Evolutionary conservation across 139 green algal species (phyloP).

Genomic region (Chlamydomonas schloesseri): DNA sequence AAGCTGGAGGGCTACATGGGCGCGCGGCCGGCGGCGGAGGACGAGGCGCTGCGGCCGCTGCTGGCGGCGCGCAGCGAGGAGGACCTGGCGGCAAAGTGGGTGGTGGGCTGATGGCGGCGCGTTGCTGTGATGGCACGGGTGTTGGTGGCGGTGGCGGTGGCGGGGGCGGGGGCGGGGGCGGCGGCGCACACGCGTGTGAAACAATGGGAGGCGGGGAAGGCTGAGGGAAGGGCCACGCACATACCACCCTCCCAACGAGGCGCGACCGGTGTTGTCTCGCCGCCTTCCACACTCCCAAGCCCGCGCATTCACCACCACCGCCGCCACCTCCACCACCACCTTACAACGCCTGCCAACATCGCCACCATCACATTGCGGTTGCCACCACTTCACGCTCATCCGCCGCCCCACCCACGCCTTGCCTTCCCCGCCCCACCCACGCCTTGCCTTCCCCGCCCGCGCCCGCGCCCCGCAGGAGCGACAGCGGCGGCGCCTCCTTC

Average conservation of each 20-base stretch:
- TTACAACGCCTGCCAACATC: no score
- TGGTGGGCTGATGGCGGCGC: background rate
- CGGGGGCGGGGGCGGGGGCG: no score
- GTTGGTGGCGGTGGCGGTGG: background rate
- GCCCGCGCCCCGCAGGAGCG: constrained; percentile 56
- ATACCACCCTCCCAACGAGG: no score
- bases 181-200: no score
- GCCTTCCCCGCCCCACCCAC: background rate
- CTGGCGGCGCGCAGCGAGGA: constrained; percentile 21
- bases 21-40: constrained; percentile 52
- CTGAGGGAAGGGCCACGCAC: background rate
- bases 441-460: background rate
- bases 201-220: no score
- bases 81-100: constrained; percentile 48
- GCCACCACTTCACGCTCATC: no score
- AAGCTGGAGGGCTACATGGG: constrained; percentile 74
- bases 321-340: no score
- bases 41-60: constrained; percentile 68
- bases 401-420: background rate
- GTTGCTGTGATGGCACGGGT: background rate
- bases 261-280: no score
- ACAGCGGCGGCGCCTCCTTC: constrained; percentile 83
- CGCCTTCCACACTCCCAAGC: no score
- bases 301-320: no score
- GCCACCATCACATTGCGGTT: no score